These are phyloP conservation scores for Lactarius trivialis DNA, from an alignment of 768 basidiomycete genomes.

Conservation along the genomic window DNA sequence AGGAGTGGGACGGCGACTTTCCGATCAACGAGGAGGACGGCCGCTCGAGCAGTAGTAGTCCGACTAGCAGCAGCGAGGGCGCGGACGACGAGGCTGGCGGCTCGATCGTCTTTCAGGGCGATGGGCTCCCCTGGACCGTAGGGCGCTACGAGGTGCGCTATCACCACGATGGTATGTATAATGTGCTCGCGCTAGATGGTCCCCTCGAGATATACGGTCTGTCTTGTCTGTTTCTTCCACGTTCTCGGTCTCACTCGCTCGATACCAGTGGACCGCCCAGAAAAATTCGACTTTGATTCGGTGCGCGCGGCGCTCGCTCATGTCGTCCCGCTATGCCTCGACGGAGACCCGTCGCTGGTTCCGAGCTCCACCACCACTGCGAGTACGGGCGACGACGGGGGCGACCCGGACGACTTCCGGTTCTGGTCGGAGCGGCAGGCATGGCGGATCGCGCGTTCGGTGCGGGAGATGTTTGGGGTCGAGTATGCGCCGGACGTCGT, in stretches of 20 bases:
- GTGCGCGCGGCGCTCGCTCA: slow-evolving; percentile 62
- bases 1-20: slow-evolving; percentile 90
- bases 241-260: slow-evolving; percentile 6
- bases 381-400: slow-evolving; percentile 33
- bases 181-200: slow-evolving; percentile 81
- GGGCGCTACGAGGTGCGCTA: slow-evolving; percentile 89
- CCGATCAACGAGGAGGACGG: slow-evolving; percentile 45
- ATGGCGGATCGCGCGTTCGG: slow-evolving; percentile 72
- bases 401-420: slow-evolving; percentile 86
- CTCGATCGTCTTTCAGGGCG: slow-evolving; percentile 64
- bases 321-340: slow-evolving; percentile 81
- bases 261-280: slow-evolving; percentile 62
- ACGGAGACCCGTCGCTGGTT: slow-evolving; percentile 76
- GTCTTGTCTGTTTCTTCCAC: slow-evolving; percentile 26
- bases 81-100: slow-evolving; percentile 49
- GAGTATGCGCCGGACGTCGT: slow-evolving; percentile 89
- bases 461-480: slow-evolving; percentile 78
- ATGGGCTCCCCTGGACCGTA: slow-evolving; percentile 77
- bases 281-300: slow-evolving; percentile 52
- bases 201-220: slow-evolving; percentile 86
- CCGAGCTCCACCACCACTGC: slow-evolving; percentile 40
- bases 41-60: slow-evolving; percentile 27
- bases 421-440: slow-evolving; percentile 93
- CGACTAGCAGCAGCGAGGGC: slow-evolving; percentile 18
- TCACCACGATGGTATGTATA: slow-evolving; percentile 97